phyloP scores from a whole-genome alignment of 495 filamentous ascomycete species.

The Astrothelium subdiscretum region DNA sequence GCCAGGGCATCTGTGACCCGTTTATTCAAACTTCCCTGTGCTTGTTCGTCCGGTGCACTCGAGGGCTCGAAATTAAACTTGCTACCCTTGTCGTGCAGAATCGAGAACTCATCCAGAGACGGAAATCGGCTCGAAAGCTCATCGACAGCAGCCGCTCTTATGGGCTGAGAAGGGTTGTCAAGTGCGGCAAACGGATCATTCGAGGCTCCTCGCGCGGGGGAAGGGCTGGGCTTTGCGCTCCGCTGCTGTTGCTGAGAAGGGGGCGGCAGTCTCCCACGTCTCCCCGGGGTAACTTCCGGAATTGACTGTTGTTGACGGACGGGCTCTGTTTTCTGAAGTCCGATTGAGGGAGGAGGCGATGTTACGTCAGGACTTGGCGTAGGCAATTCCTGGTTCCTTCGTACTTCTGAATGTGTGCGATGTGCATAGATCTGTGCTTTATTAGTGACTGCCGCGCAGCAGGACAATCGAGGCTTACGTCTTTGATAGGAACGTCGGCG shows the following conservation, averaged over 20 bases:
- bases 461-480: constrained; percentile 54
- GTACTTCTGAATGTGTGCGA: constrained; percentile 50
- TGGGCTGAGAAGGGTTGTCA: constrained; percentile 46
- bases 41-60: constrained; percentile 31
- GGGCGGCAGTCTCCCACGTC: constrained; percentile 69
- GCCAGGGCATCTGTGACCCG: constrained; percentile 74
- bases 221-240: constrained; percentile 54
- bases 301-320: constrained; percentile 55
- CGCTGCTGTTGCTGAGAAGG: constrained; percentile 25
- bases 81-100: constrained; percentile 72
- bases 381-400: constrained; percentile 51
- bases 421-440: constrained; percentile 66
- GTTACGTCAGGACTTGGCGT: constrained; percentile 36
- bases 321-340: constrained; percentile 52
- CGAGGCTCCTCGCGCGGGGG: constrained; percentile 57
- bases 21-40: constrained; percentile 53
- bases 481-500: constrained; percentile 77
- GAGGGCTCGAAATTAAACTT: constrained; percentile 77
- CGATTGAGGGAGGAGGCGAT: constrained; percentile 44
- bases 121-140: constrained; percentile 81
- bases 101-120: constrained; percentile 82
- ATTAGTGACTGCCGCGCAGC: no score
- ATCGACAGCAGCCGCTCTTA: constrained; percentile 45
- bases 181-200: constrained; percentile 84
- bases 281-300: constrained; percentile 90